phyloP scores from a whole-genome alignment of 257 asterid genomes.

The Solanum ossicruentum region DNA sequence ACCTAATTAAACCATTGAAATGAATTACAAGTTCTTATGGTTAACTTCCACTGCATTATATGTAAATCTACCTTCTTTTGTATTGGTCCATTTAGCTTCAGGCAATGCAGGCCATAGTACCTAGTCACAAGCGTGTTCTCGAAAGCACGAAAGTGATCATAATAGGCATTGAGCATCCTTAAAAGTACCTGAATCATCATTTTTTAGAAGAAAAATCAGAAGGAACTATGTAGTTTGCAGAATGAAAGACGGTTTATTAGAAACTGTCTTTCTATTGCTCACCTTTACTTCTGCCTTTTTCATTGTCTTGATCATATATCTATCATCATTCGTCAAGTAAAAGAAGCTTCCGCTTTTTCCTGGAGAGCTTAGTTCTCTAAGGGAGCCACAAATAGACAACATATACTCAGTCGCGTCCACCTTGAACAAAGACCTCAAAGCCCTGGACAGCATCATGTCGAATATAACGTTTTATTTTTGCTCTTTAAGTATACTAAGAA shows the following conservation, averaged over 20 bases:
- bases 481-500: background rate
- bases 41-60: background rate
- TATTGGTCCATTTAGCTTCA: constrained; percentile 40
- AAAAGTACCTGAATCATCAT: constrained; percentile 45
- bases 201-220: background rate
- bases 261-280: background rate
- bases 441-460: constrained; percentile 22
- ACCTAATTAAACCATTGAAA: background rate
- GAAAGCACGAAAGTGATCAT: constrained; percentile 40
- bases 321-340: constrained; percentile 83
- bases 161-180: constrained; percentile 58
- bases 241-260: background rate
- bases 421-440: constrained; percentile 73
- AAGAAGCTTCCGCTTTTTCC: constrained; percentile 96
- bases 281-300: constrained; percentile 96
- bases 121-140: constrained; percentile 58
- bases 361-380: constrained; percentile 85
- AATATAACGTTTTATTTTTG: background rate
- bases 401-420: constrained; percentile 96
- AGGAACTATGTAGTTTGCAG: background rate
- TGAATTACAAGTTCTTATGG: background rate
- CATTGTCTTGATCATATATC: constrained; percentile 98
- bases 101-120: constrained; percentile 66
- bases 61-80: constrained; percentile 36
- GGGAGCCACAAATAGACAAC: constrained; percentile 91